Evolutionary conservation across 768 basidiomycete species (phyloP), one percentile per base, ranked within the genome.

Genomic region (Hortiboletus flavorubellus): DNA sequence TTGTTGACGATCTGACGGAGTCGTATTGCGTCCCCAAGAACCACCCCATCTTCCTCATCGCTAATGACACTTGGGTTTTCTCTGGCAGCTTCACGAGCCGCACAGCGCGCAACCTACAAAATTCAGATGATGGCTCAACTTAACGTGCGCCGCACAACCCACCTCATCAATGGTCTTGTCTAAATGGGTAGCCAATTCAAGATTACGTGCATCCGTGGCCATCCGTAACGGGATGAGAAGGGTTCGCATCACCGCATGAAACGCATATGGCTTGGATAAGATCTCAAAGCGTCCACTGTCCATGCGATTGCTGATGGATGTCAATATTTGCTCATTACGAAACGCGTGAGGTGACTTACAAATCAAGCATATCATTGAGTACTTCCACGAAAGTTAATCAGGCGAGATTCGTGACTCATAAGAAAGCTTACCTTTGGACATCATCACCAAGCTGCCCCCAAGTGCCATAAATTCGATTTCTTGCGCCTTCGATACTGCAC

Each of bases 381-480:
- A 89, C 87, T 86, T 58, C 35, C 16, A 54, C n/a, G 29, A 51
- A 57, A 43, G 42, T 65, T 18, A 55, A 47, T 43, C 12, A 43
- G 31, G 18, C 11, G 5, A 23, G 26, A 16, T 43, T 53, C 49
- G 18, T 55, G 26, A 8, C 42, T 42, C 39, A 51, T 38, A 14
- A 59, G 18, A 40, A 42, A 34, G 21, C 75, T 38, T 38, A 80
- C 87, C 88, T 78, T 91, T 90, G 37, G 85, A 84, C 93, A 94
- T 94, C 87, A 91, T 91, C 53, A 82, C 85, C 47, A 94, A 72
- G 63, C 86, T 89, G 2, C 89, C 89, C 62, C 85, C 84, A 16
- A 94, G 78, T 7, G 91, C 94, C 63, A 84, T 85, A 65, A 94
- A 93, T 75, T 97, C 93, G 53, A 95, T 84, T 58, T 89, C 85